These are phyloP conservation scores for Colletotrichum incanum DNA, from an alignment of 2,329 filamentous ascomycete species.

Conservation along the genomic window DNA sequence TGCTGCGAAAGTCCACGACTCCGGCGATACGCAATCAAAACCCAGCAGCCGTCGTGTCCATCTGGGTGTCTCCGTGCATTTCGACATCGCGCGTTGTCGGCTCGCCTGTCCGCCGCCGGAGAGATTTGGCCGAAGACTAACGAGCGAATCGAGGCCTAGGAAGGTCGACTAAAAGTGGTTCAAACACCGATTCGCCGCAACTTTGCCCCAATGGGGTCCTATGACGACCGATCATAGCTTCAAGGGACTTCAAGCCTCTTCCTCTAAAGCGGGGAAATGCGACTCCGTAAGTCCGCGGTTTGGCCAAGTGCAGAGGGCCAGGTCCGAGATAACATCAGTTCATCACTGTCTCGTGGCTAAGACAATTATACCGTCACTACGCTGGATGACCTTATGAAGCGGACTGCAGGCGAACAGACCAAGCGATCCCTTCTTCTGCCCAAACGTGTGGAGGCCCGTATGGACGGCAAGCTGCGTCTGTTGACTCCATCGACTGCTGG, in stretches of 20 bases:
- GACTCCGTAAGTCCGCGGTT: constrained; percentile 3
- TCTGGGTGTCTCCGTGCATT: not conserved
- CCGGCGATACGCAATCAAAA: not conserved
- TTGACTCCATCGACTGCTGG: not conserved
- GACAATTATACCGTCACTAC: constrained; percentile 4
- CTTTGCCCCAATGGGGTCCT: constrained; percentile 10
- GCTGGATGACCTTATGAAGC: not conserved
- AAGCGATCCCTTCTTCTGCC: not conserved
- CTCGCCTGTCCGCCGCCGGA: constrained; percentile 2
- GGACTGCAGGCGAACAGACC: not conserved
- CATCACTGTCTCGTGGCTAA: not conserved
- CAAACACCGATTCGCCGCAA: constrained; percentile 21
- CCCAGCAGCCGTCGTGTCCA: constrained; percentile 13
- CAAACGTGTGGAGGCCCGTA: not conserved
- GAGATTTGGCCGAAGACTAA: not conserved
- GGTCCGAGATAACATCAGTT: constrained; percentile 5
- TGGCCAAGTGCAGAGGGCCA: not conserved
- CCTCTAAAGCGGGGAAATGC: constrained; percentile 15
- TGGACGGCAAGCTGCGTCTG: not conserved
- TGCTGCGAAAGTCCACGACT: not conserved
- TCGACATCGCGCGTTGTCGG: constrained; percentile 8
- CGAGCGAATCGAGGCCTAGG: constrained; percentile 13
- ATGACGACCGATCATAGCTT: constrained; percentile 14
- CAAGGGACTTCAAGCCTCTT: constrained; percentile 16
- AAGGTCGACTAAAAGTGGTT: constrained; percentile 21